A percentile compares a stretch with the other conserved stretches of the same genome.
Conservation (phyloP, 23 red algal genomes). For the Gracilaria vermiculophylla region DNA sequence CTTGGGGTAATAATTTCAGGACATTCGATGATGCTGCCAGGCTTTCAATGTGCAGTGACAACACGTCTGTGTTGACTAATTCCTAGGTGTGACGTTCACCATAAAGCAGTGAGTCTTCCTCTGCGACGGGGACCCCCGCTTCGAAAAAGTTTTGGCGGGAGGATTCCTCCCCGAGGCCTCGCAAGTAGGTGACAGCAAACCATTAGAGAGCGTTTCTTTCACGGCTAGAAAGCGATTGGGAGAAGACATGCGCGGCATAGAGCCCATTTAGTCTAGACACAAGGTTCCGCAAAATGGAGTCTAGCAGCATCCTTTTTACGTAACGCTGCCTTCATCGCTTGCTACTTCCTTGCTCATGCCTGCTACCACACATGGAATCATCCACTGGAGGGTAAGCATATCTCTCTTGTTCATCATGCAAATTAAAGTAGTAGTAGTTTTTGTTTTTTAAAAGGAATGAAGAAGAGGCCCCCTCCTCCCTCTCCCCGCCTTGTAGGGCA, state of each 20-base stretch:
- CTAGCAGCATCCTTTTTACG: not conserved
- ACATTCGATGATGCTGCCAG: constrained; percentile 5
- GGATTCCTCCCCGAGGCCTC: not conserved
- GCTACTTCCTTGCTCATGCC: too few species aligned
- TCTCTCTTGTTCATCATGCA: not conserved
- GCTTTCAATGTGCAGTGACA: not conserved
- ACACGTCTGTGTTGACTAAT: not conserved
- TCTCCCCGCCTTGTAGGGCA: constrained; percentile 9
- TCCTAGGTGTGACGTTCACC: not conserved
- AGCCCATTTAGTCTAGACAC: not conserved
- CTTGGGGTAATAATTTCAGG: not conserved
- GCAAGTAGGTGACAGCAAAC: not conserved
- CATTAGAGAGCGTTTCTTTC: not conserved
- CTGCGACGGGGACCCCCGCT: not conserved
- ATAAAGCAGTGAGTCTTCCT: not conserved
- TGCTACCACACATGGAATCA: not conserved
- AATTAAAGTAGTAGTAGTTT: not conserved
- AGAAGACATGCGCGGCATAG: not conserved
- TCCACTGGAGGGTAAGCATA: not conserved
- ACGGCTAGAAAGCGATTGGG: not conserved
- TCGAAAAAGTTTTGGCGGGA: constrained; percentile 15
- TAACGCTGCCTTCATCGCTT: not conserved
- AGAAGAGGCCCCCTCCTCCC: not conserved
- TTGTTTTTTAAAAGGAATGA: not conserved
- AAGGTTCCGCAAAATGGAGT: not conserved